These are phyloP conservation scores for Ceratonia siliqua DNA, from an alignment of 306 rosid species.

Conservation along the genomic window DNA sequence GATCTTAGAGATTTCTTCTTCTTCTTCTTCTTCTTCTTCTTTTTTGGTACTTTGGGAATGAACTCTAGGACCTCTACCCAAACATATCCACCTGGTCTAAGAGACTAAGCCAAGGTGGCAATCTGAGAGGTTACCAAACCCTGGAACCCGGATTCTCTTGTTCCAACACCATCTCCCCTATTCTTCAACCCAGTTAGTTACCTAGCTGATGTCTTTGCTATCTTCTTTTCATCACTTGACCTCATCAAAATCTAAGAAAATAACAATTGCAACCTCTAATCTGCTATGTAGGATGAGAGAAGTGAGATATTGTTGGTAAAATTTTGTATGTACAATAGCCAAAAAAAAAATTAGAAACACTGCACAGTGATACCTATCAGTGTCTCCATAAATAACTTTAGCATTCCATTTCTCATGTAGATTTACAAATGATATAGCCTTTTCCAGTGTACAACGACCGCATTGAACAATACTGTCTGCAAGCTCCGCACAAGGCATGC, in stretches of 20 bases:
- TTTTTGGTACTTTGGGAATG: neutral
- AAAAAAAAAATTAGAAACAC: slow-evolving; percentile 12
- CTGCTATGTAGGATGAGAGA: neutral
- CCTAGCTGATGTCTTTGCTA: neutral
- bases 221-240: neutral
- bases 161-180: slow-evolving; percentile 10
- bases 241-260: neutral
- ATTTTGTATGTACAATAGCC: neutral
- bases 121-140: neutral
- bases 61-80: neutral
- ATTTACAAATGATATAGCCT: slow-evolving; percentile 85
- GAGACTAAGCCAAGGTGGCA: neutral
- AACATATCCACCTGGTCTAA: too few species aligned
- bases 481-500: slow-evolving; percentile 99
- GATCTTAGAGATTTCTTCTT: neutral
- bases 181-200: neutral
- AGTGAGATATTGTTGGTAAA: neutral
- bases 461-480: slow-evolving; percentile 98
- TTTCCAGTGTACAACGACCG: slow-evolving; percentile 87
- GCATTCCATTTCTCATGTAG: slow-evolving; percentile 87
- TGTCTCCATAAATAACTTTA: slow-evolving; percentile 90
- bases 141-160: neutral
- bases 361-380: slow-evolving; percentile 69
- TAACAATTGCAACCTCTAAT: neutral
- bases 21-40: neutral